Percentiles rank a stretch among this genome's conserved stretches.
Conservation (phyloP, 441 rosid species). For the Gossypium aridum region DNA sequence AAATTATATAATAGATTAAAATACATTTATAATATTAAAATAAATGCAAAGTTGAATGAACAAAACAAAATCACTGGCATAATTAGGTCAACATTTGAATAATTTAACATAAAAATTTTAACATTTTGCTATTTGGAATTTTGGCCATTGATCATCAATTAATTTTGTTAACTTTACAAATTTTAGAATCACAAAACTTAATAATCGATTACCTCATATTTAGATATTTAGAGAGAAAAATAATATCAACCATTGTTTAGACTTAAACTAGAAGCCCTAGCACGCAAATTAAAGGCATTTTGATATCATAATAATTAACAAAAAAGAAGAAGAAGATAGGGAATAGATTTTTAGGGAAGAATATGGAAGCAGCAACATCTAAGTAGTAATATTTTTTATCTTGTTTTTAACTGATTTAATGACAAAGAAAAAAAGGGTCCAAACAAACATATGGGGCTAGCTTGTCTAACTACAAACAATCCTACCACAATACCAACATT, state of each 20-base stretch:
- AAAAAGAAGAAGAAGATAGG: background rate
- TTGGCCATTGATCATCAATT: background rate
- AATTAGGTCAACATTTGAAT: too few species aligned
- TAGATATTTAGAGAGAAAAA: background rate
- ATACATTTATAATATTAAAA: too few species aligned
- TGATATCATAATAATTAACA: background rate
- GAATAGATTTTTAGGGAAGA: background rate
- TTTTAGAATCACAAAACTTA: background rate
- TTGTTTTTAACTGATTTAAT: background rate
- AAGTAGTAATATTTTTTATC: background rate
- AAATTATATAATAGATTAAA: too few species aligned
- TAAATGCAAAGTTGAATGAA: too few species aligned
- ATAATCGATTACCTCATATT: background rate
- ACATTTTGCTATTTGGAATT: too few species aligned
- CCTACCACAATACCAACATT: background rate
- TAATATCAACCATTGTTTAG: background rate
- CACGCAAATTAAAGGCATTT: background rate
- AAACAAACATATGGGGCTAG: slow-evolving; percentile 5
- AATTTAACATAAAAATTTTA: too few species aligned
- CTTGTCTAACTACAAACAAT: background rate
- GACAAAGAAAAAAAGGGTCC: background rate
- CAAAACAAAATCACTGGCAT: too few species aligned
- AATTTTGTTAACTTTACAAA: background rate
- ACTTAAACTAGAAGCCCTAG: background rate
- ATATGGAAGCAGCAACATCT: too few species aligned